Conservation (phyloP, 1,139 yeast species). For the Taphrina pruni region DNA sequence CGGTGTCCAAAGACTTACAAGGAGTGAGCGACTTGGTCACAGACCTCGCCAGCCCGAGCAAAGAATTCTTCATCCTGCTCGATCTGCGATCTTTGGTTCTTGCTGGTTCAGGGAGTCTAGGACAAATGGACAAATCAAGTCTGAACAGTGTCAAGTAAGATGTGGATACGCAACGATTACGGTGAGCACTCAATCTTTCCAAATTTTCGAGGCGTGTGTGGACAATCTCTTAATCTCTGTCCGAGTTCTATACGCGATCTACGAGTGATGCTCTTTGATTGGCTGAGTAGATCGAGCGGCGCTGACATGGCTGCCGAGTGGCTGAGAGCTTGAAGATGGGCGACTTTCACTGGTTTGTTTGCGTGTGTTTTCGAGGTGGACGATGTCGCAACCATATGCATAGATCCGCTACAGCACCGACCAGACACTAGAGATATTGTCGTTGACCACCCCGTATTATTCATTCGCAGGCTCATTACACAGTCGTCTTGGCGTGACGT, state of each 20-base stretch:
- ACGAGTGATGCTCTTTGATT: neutral
- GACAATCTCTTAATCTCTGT: neutral
- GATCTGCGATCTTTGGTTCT: neutral
- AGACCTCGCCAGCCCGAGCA: slow-evolving; percentile 34
- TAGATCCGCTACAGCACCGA: no score
- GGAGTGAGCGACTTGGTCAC: slow-evolving; percentile 21
- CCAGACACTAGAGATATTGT: neutral
- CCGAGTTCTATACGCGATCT: neutral
- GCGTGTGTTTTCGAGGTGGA: neutral
- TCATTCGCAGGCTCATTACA: neutral
- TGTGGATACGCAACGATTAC: slow-evolving; percentile 3
- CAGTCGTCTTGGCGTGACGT: no score
- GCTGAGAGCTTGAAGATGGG: neutral
- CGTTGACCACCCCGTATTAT: neutral
- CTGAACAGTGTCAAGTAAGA: neutral
- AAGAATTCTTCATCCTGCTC: slow-evolving; percentile 24
- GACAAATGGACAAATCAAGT: neutral
- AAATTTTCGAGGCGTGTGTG: slow-evolving; percentile 9
- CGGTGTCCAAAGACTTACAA: slow-evolving; percentile 6
- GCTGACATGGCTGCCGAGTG: neutral
- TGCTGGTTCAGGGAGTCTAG: neutral
- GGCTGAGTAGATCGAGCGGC: neutral
- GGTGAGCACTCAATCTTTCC: neutral
- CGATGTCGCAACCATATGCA: neutral
- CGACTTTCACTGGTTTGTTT: neutral